phyloP scores from a whole-genome alignment of 495 filamentous ascomycete genomes.

The Penicillium manginii region DNA sequence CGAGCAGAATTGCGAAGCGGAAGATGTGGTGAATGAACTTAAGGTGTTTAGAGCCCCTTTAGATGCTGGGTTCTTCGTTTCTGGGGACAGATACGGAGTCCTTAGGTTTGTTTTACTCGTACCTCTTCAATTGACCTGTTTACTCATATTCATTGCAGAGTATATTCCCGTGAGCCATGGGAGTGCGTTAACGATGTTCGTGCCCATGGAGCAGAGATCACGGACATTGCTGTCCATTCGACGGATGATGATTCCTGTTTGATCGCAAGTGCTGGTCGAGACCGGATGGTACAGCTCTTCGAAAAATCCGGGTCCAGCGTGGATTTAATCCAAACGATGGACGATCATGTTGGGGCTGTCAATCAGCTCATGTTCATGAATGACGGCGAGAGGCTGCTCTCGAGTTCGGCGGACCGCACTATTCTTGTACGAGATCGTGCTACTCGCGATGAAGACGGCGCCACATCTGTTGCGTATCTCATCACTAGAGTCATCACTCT shows the following conservation, averaged over 20 bases:
- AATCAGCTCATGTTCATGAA: constrained; percentile 64
- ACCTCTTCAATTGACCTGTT: constrained; percentile 2
- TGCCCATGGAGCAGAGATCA: constrained; percentile 86
- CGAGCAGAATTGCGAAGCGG: constrained; percentile 62
- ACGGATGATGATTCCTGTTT: constrained; percentile 42
- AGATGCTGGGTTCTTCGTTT: constrained; percentile 66
- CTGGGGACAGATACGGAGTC: constrained; percentile 84
- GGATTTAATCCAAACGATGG: constrained; percentile 71
- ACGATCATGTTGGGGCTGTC: constrained; percentile 77
- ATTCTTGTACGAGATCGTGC: constrained; percentile 78
- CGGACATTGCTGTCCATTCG: constrained; percentile 69
- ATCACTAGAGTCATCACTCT: constrained; percentile 74
- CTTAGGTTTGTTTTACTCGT: constrained; percentile 60
- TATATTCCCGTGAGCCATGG: constrained; percentile 51
- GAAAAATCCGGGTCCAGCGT: constrained; percentile 56
- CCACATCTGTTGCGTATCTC: constrained; percentile 73
- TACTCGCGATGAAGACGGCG: constrained; percentile 62
- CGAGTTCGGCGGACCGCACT: constrained; percentile 87
- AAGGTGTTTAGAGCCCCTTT: constrained; percentile 66
- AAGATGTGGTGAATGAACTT: constrained; percentile 73
- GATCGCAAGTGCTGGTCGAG: constrained; percentile 80
- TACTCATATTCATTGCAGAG: constrained; percentile 29
- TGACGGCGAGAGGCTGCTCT: constrained; percentile 72
- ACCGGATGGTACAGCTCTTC: constrained; percentile 90
- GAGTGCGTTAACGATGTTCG: constrained; percentile 66